phyloP scores from a whole-genome alignment of 2,329 filamentous ascomycete genomes.

The Dothistroma pini region DNA sequence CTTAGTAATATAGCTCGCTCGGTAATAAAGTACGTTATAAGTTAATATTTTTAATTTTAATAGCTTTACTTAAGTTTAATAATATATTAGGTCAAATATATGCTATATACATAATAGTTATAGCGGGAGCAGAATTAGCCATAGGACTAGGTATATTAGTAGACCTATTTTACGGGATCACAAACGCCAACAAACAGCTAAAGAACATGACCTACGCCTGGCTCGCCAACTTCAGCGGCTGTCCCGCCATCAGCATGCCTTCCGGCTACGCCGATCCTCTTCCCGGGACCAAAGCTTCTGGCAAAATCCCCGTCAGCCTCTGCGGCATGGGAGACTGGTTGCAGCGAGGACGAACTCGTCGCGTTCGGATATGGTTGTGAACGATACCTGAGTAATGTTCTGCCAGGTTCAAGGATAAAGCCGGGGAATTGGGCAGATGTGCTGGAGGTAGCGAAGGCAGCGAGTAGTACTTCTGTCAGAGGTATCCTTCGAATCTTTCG shows the following conservation, averaged over 20 bases:
- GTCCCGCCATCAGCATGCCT: conserved; percentile 70
- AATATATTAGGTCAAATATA: too few species aligned
- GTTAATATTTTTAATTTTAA: too few species aligned
- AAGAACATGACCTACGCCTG: conserved; percentile 58
- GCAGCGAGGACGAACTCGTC: conserved; percentile 50
- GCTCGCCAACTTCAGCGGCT: conserved; percentile 77
- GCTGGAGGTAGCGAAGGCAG: conserved; percentile 24
- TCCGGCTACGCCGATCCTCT: conserved; percentile 63
- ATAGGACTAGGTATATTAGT: too few species aligned
- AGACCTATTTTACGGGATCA: conserved; percentile 61
- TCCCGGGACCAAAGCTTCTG: conserved; percentile 43
- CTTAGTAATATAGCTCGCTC: too few species aligned
- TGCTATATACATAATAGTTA: too few species aligned
- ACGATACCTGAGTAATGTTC: conserved; percentile 41
- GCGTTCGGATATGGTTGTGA: conserved; percentile 53
- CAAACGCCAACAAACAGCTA: conserved; percentile 61
- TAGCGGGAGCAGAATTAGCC: too few species aligned
- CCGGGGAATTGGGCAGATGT: conserved; percentile 42
- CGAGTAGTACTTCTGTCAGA: not conserved
- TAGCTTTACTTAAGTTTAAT: too few species aligned
- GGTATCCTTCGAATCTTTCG: not conserved
- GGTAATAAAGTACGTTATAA: too few species aligned
- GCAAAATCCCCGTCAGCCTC: conserved; percentile 53
- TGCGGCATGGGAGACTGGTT: conserved; percentile 57
- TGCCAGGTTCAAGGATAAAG: conserved; percentile 35